Base-by-base conservation (phyloP, 2,329 filamentous ascomycete species). In the Diplodia seriata region DNA sequence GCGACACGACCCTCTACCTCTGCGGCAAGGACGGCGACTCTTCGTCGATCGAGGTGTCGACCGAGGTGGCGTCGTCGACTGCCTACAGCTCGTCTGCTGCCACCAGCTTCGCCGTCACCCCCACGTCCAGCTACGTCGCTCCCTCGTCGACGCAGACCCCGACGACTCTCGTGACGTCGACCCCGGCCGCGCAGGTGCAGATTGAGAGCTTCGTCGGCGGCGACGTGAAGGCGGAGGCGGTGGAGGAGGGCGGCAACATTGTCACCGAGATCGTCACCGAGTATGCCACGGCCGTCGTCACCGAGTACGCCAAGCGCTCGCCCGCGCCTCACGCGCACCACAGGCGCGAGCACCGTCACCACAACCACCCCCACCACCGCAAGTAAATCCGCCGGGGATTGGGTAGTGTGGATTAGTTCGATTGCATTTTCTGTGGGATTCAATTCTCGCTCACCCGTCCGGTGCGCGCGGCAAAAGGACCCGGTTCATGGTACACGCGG, bases 341-440 rank as follows among this genome's bases (percentile, higher is more conserved):
- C 75, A 75, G 73, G 72, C 74, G 74, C 67, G 73, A 71, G 68
- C 76, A 78, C 70, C 74, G 72, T 31, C 77, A 78, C 70, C 72
- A 75, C 57, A 51, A 40, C 57, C 66, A 68, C 57, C 66, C 66
- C 7, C 66, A 68, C 57, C 40, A 53, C 33, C 66, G 66, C 66
- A 68, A 64, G 66, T 68, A 68, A 26, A 54, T 23, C 8, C 9
- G 33, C 15, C 11, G 12, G 43, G 31, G 23, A n/a, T 55, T 14
- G 23, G 38, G 56, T 29, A 4, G 53, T 18, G 36, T 38, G 20
- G 38, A 20, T 47, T 23, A 43, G 47, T 62, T 49, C 57, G 33
- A 51, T 51, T 63, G 59, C 59, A 51, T 51, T 51, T 63, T 31
- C 26, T 26, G 59, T 47, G 59, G 36, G 47, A 63, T 51, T 63